Percentiles rank a stretch among this genome's conserved stretches.
Evolutionary conservation across 441 rosid genomes (phyloP).

Genomic region (Populus hybrid): DNA sequence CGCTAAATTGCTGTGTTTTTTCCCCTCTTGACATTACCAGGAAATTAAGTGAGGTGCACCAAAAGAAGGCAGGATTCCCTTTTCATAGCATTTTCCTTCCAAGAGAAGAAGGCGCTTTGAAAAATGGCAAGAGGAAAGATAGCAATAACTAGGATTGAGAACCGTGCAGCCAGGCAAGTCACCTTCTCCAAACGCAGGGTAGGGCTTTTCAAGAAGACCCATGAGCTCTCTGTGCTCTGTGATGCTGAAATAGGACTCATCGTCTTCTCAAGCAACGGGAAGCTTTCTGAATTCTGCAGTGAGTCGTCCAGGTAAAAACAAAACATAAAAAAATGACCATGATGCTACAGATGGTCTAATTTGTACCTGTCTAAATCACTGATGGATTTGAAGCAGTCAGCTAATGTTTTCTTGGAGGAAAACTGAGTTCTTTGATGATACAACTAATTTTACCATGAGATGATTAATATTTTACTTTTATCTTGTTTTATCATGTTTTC

Average conservation of each 20-base stretch:
- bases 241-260: constrained; percentile 42
- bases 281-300: constrained; percentile 30
- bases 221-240: constrained; percentile 38
- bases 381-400: neutral
- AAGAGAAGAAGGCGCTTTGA: neutral
- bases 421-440: neutral
- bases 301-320: constrained; percentile 26
- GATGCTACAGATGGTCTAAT: neutral
- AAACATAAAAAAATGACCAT: too few relatives aligned
- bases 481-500: too few relatives aligned
- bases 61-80: neutral
- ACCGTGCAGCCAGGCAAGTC: constrained; percentile 38
- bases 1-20: neutral
- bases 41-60: neutral
- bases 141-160: constrained; percentile 34
- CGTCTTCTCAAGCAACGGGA: constrained; percentile 36
- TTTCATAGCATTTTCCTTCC: neutral
- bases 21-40: neutral
- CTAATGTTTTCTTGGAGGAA: neutral
- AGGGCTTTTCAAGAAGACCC: constrained; percentile 42
- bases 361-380: neutral
- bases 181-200: constrained; percentile 39
- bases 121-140: constrained; percentile 43
- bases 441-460: neutral
- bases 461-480: neutral